Evolutionary conservation across 192 early-diverging fungal species (phyloP), one percentile per base, ranked within the genome.

Genomic region (Coemansia reversa): DNA sequence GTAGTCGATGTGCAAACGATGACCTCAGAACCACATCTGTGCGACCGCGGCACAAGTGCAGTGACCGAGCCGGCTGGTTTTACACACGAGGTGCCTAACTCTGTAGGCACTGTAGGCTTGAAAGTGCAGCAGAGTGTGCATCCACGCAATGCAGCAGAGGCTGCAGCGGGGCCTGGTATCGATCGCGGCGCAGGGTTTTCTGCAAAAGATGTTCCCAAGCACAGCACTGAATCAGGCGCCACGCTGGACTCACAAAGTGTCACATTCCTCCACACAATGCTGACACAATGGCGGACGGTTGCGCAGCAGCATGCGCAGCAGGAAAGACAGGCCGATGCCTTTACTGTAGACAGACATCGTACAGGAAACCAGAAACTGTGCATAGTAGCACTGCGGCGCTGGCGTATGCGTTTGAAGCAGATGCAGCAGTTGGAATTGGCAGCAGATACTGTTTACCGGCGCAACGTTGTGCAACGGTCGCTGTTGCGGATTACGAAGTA

Each of bases 1-100:
- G 28, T 51, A 18, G 62, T 19, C 2, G 50, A 78, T 45, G 66
- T 66, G 25, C 66, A 72, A 42, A 74, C 71, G 1, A 74, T 74
- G 71, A 74, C 33, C 11, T 59, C 29, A 5, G 63, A 57, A 0
- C 23, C 22, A 9, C 45, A 8, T 51, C 32, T 25, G 59, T 54
- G 55, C 47, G 54, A 49, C 27, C 63, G 70, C 9, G 48, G 62
- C 24, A 58, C 62, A 59, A 66, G 66, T 29, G 35, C 59, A 5
- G 63, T 62, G 55, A 58, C 39, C 53, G 62, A 52, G 48, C 16
- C 6, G 25, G 27, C 3, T 27, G 27, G 27, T 27, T 27, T 27
- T 27, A 27, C 3, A 27, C 1, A 27, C 27, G 27, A 27, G 3
- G 3, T 3, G 27, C 2, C 27, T 35, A 11, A 35, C 11, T 35